Conservation (phyloP, 306 rosid genomes). For the Cucumis sativus region Cucumber_9930_V3 NC_026657.2:19098501-19099000, state of each 20-base stretch:
- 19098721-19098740: neutral
- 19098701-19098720: neutral
- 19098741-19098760: neutral
- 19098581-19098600: neutral
- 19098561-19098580: neutral
- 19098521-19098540: neutral
- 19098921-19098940: neutral
- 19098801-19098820: neutral
- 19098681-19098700: neutral
- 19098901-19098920: neutral
- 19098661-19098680: neutral
- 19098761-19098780: neutral
- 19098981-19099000: neutral
- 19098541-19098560: neutral
- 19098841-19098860: neutral
- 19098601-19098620: neutral
- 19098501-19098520: slow-evolving; percentile 5
- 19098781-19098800: neutral
- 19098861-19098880: neutral
- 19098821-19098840: neutral
- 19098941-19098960: neutral
- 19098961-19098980: neutral
- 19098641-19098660: neutral
- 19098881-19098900: neutral
- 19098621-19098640: neutral